Base-by-base conservation (phyloP, 2,329 filamentous ascomycete species). In the Fonsecaea erecta region DNA sequence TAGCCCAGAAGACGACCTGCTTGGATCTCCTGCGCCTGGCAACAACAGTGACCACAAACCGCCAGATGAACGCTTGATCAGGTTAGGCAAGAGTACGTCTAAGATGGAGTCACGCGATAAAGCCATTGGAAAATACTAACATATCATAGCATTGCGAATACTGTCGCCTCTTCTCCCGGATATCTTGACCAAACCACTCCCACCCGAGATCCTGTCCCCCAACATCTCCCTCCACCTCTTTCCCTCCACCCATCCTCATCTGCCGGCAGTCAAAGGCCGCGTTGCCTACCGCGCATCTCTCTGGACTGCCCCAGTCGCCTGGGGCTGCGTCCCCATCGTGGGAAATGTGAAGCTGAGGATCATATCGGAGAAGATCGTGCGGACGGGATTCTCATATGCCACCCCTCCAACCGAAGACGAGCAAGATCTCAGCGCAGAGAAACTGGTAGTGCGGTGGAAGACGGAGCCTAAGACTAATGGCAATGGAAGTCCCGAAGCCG, bases 231-330 rank as follows among this genome's bases (percentile, higher is more conserved):
- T 89, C 21, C 85, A 88, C 71, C 81, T 89, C 12, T 89, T 89
- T 70, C 87, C 87, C 21, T 89, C 86, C 3, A 83, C 81, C 3
- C 81, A 83, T 68, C 81, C 80, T n/a, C 81, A 83, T 69, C 90
- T 99, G 2, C 95, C 95, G 35, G 90, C 88, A n/a, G 95, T 98
- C 46, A 92, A 91, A 30, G 95, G 95, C 59, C 88, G 91, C 53
- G 90, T 97, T 37, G 90, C 92, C 54, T 99, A 99, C 77, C 90
- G 90, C 37, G 94, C 95, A 18, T 95, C 95, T 2, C 83, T 99
- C 40, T 98, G 93, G 93, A 97, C 95, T 0, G 93, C 93, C 0
- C 95, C 95, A 0, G 90, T 99, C 58, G 94, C 93, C 32, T 99
- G 95, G 95, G 96, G 96, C 73, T 88, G 91, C 30, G 85, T 99